Evolutionary conservation across 1,139 yeast species (phyloP), one percentile per base, ranked within the genome.

Genomic region (Kodamaea plutei): DNA sequence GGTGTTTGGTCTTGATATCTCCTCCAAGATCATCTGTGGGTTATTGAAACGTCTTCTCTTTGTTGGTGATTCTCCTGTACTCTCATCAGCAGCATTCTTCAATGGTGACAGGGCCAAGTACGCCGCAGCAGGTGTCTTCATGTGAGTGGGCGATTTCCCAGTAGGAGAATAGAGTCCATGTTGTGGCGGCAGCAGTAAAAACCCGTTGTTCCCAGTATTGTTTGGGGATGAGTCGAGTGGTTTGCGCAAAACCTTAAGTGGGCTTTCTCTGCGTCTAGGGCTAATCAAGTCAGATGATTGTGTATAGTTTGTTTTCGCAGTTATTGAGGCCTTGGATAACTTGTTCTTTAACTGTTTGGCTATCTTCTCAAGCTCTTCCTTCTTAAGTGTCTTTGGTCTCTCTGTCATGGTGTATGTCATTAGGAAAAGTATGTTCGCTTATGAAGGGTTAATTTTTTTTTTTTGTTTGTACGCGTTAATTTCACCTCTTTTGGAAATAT

Each of bases 291-390:
- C 30, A n/a, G 30, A 14, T 5, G 29, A 25, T 2, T 25, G 21
- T n/a, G 23, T 21, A 21, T 20, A 12, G 21, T 26, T 30, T 31
- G 62, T 55, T 43, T 66, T 68, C 17, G 74, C 74, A 14, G 74
- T 56, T 24, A 67, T 61, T 15, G 71, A 62, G 8, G 74, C 74
- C 42, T 56, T 59, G 23, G 70, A 61, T 20, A 68, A 53, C 42
- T 65, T 66, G 34, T 58, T 61, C 50, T 67, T 68, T 38, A 68
- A 54, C 44, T 67, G 69, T 35, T 59, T 59, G 38, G 74, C 74
- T 23, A 68, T 68, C 37, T 64, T 58, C 40, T 68, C 74, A 35
- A 68, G 52, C 37, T 68, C 74, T 36, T 67, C 73, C 45, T 66
- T 67, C 38, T 60, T 60, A 43, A 68, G 54, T 4, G 69, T 61